Evolutionary conservation across 495 filamentous ascomycete species (phyloP).

Genomic region (Penicillium simplicissimum): DNA sequence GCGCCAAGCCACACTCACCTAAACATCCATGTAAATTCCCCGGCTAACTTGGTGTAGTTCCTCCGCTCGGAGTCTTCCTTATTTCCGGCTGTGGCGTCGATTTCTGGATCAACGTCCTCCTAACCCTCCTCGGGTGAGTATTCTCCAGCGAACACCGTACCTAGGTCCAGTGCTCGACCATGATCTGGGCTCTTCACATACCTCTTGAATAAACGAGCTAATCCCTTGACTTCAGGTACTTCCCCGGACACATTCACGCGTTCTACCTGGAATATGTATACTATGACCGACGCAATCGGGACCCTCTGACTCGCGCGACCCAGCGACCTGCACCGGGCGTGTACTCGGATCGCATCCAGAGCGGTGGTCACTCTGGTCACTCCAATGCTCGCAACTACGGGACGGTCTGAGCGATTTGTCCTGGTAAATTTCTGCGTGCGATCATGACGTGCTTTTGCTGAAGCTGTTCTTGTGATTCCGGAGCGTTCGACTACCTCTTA

Average conservation of each 20-base stretch:
- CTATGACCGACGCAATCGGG: constrained; percentile 66
- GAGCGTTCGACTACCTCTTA: not conserved
- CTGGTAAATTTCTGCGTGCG: not conserved
- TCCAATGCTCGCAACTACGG: constrained; percentile 45
- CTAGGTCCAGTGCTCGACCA: not conserved
- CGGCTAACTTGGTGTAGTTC: constrained; percentile 43
- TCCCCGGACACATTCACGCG: constrained; percentile 84
- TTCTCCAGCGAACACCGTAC: not conserved
- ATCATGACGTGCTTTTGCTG: not conserved
- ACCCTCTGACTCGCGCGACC: constrained; percentile 48
- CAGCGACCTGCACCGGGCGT: constrained; percentile 65
- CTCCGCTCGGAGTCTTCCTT: constrained; percentile 63
- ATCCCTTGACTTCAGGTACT: constrained; percentile 47
- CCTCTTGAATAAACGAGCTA: not conserved
- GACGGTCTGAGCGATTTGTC: constrained; percentile 37
- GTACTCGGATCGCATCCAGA: constrained; percentile 78
- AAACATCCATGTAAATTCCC: not conserved
- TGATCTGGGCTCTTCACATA: not conserved
- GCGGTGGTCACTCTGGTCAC: constrained; percentile 60
- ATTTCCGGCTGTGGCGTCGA: constrained; percentile 65
- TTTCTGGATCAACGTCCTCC: constrained; percentile 62
- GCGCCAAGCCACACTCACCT: not conserved
- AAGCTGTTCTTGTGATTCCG: not conserved
- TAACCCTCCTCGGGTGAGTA: constrained; percentile 61
- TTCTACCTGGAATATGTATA: constrained; percentile 92